Evolutionary conservation across 1,284 basidiomycete genomes (phyloP), one percentile per base, ranked within the genome.

Genomic region (Hymenochaete sp.): DNA sequence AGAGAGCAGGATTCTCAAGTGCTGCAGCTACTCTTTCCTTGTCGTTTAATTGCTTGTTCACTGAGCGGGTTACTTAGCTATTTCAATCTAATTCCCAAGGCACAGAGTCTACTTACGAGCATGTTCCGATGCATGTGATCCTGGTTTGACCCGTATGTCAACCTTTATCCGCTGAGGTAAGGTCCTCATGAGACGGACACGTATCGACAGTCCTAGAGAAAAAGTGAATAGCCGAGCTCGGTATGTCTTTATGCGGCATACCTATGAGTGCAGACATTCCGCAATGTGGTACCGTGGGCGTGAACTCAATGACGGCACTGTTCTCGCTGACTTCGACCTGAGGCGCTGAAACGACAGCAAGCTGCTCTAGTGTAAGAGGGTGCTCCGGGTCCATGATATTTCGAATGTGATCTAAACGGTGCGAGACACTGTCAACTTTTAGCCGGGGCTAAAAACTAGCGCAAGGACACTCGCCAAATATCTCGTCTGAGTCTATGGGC

Each of bases 11-110:
- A 63, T 98, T 98, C 64, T 98, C 95, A 28, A 98, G 71, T 0
- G 95, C 96, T 7, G 96, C 96, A 19, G 93, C 93, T 0, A 98
- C 96, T 39, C 95, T 75, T 66, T 99, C 95, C 65, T 99, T 98
- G 67, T 99, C 95, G 59, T 98, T 98, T 38, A 99, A 72, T 61
- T 98, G 95, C 64, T 98, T 98, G 69, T 98, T 99, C 26, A 98
- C 93, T 90, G 52, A 4, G 18, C n/a, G n/a, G n/a, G n/a, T n/a
- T n/a, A n/a, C 13, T 16, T 5, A n/a, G 13, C 21, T 35, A 35
- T n/a, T 14, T 16, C 5, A 35, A n/a, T n/a, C 35, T 11, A 33
- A 22, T 16, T 11, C 21, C n/a, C 31, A 22, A 31, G 21, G 37
- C 21, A 16, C 37, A 18, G 25, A 21, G 10, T 19, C 11, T 9